Conservation (phyloP, 257 asterid species). For the Marsdenia floribunda region DNA sequence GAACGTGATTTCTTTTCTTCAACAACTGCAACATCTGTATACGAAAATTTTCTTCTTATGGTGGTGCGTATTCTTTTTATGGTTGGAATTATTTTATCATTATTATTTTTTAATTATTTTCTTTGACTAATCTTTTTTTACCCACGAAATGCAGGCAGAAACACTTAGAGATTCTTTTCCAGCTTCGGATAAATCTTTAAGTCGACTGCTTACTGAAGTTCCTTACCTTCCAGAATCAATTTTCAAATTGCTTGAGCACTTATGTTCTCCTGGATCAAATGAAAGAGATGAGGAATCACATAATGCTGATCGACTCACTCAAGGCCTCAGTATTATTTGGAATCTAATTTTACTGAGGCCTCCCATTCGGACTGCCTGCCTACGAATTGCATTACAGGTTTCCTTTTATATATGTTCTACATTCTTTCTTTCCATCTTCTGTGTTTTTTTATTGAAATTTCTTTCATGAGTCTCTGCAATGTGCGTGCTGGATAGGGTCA, state of each 20-base stretch:
- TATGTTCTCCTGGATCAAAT: constrained; percentile 74
- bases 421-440: neutral
- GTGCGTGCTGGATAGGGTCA: neutral
- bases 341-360: constrained; percentile 87
- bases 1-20: constrained; percentile 85
- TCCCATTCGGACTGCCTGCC: constrained; percentile 82
- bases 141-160: constrained; percentile 65
- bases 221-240: constrained; percentile 82
- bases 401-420: constrained; percentile 5
- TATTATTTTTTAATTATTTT: constrained; percentile 22
- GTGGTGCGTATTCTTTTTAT: constrained; percentile 54
- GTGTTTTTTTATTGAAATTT: neutral
- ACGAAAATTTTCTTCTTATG: constrained; percentile 80
- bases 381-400: constrained; percentile 86
- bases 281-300: constrained; percentile 58
- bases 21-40: constrained; percentile 79
- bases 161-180: constrained; percentile 85
- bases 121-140: constrained; percentile 13
- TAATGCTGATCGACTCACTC: constrained; percentile 90
- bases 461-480: neutral
- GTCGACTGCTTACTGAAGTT: constrained; percentile 88
- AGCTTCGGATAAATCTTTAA: constrained; percentile 91
- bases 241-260: constrained; percentile 65
- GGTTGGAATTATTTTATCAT: constrained; percentile 20
- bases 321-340: constrained; percentile 94